These are phyloP conservation scores for Leptosphaerulina australis DNA, from an alignment of 2,329 filamentous ascomycete species.

Conservation along the genomic window DNA sequence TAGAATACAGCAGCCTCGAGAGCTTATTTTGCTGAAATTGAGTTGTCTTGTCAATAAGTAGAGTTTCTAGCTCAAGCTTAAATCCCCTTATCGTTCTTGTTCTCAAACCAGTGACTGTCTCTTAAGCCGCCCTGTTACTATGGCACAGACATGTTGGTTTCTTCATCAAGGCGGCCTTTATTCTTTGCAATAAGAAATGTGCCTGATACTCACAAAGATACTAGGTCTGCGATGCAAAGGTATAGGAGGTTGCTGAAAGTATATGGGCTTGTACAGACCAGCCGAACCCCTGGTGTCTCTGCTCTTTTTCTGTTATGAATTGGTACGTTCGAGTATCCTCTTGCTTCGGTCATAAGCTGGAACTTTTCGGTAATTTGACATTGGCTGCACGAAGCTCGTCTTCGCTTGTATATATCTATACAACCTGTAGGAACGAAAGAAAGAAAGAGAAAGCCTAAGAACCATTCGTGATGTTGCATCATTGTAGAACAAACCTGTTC, in stretches of 20 bases:
- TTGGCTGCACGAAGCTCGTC: too few species aligned
- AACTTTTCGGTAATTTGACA: slow-evolving; percentile 3
- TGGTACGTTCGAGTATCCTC: neutral
- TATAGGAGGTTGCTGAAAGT: too few species aligned
- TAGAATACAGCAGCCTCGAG: neutral
- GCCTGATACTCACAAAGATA: too few species aligned
- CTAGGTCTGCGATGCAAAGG: too few species aligned
- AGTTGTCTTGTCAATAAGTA: neutral
- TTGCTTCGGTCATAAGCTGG: slow-evolving; percentile 3
- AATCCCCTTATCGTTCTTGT: too few species aligned
- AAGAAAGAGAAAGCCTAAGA: neutral
- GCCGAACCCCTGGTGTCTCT: neutral
- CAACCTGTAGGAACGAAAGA: neutral
- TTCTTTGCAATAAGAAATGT: too few species aligned
- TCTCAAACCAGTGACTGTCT: too few species aligned
- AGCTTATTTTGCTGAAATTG: neutral
- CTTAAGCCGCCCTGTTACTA: too few species aligned
- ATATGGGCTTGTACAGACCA: neutral
- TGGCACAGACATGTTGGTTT: too few species aligned
- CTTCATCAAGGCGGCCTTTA: too few species aligned
- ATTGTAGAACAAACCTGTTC: neutral
- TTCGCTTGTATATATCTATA: neutral
- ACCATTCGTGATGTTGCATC: neutral
- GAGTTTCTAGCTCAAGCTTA: too few species aligned
- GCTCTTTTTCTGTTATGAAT: neutral